Conservation (phyloP, 2,329 filamentous ascomycete species). For the Calonectria naviculata region DNA sequence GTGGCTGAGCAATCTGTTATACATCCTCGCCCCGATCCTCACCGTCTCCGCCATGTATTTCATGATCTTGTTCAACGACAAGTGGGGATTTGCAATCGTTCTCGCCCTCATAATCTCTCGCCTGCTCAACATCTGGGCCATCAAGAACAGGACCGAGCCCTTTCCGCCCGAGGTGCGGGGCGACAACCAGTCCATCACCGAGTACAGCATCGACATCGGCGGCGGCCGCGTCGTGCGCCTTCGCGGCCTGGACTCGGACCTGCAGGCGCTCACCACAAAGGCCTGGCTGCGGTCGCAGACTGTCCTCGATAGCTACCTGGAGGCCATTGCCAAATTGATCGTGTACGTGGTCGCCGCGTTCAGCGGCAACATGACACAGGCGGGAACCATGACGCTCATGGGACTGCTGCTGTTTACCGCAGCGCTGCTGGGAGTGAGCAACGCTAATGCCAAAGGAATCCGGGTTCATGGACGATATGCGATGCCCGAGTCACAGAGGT, state of each 20-base stretch:
- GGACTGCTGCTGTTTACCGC: constrained; percentile 63
- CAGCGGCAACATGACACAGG: constrained; percentile 65
- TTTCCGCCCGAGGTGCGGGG: constrained; percentile 1
- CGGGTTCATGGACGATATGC: constrained; percentile 63
- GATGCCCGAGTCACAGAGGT: constrained; percentile 32
- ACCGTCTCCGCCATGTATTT: constrained; percentile 57
- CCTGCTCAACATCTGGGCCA: constrained; percentile 65
- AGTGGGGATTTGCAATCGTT: constrained; percentile 62
- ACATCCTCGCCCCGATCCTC: constrained; percentile 58
- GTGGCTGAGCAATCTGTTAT: constrained; percentile 60
- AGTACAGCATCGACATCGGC: constrained; percentile 65
- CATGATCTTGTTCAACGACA: constrained; percentile 60
- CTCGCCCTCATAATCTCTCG: constrained; percentile 64
- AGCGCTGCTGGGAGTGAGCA: constrained; percentile 64
- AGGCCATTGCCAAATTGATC: constrained; percentile 64
- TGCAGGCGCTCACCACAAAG: constrained; percentile 69
- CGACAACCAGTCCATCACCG: constrained; percentile 39
- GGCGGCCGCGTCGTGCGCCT: constrained; percentile 63
- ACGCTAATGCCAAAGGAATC: constrained; percentile 58
- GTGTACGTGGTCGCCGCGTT: constrained; percentile 68
- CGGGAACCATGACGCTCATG: constrained; percentile 63
- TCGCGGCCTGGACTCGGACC: constrained; percentile 63
- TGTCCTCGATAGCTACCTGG: constrained; percentile 60
- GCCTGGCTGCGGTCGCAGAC: constrained; percentile 66
- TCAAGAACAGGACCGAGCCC: constrained; percentile 60